These are phyloP conservation scores for Leccinum holopus DNA, from an alignment of 1,284 basidiomycete genomes.

Conservation along the genomic window DNA sequence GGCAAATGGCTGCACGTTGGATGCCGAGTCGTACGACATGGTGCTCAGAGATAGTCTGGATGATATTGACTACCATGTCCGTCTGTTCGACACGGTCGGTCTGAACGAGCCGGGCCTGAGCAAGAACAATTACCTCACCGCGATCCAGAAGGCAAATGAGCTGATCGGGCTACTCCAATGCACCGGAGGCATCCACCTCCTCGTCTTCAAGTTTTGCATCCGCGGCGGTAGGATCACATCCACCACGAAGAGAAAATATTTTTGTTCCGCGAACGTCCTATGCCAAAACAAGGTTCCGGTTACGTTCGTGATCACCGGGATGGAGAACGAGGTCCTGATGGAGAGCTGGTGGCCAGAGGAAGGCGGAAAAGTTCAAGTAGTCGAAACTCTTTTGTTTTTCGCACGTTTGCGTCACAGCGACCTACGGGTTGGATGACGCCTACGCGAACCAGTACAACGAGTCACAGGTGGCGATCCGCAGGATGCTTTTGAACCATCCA, in stretches of 20 bases:
- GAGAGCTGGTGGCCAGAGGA: slow-evolving; percentile 24
- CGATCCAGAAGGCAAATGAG: slow-evolving; percentile 22
- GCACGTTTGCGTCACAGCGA: slow-evolving; percentile 29
- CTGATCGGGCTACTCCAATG: slow-evolving; percentile 26
- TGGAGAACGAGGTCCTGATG: slow-evolving; percentile 28
- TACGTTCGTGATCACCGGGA: slow-evolving; percentile 26
- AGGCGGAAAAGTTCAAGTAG: slow-evolving; percentile 10
- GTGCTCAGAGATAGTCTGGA: slow-evolving; percentile 12
- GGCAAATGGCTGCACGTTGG: slow-evolving; percentile 17
- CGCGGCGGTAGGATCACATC: slow-evolving; percentile 27
- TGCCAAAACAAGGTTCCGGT: slow-evolving; percentile 29
- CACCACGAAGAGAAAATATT: slow-evolving; percentile 24
- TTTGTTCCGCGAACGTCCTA: slow-evolving; percentile 25
- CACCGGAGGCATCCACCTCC: slow-evolving; percentile 26
- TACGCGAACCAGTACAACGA: slow-evolving; percentile 17
- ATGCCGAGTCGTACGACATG: slow-evolving; percentile 20
- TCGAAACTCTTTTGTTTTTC: slow-evolving; percentile 17
- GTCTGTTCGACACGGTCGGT: slow-evolving; percentile 26
- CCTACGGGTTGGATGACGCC: slow-evolving; percentile 6
- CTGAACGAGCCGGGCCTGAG: slow-evolving; percentile 24
- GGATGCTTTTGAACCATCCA: slow-evolving; percentile 22
- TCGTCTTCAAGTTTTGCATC: slow-evolving; percentile 26
- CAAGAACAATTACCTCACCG: slow-evolving; percentile 17
- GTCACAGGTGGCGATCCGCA: slow-evolving; percentile 16
- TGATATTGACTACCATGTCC: slow-evolving; percentile 11